Conservation (phyloP, 805 yeast species). For the Naumovozyma castellii region DNA sequence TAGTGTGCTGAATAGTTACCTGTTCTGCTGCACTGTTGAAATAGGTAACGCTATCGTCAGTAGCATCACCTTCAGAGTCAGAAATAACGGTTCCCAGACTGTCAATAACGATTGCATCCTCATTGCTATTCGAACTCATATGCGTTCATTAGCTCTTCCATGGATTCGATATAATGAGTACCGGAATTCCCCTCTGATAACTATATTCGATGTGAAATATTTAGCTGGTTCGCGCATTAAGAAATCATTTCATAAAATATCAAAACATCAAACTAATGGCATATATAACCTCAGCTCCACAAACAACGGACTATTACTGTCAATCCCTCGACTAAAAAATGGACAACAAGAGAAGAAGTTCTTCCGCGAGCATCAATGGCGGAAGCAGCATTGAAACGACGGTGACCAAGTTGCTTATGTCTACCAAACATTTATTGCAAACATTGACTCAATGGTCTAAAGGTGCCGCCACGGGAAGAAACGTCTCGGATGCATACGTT, state of each 20-base stretch:
- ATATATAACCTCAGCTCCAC: too few species aligned
- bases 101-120: neutral
- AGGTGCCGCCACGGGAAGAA: slow-evolving; percentile 65
- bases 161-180: too few species aligned
- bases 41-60: neutral
- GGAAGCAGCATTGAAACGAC: slow-evolving; percentile 57
- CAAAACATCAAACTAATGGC: too few species aligned
- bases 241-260: too few species aligned
- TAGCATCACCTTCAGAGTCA: slow-evolving; percentile 16
- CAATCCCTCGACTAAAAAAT: too few species aligned
- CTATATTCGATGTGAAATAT: too few species aligned
- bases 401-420: slow-evolving; percentile 68
- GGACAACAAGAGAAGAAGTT: neutral
- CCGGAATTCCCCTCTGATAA: too few species aligned
- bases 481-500: slow-evolving; percentile 85
- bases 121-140: neutral
- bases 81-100: slow-evolving; percentile 5
- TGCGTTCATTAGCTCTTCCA: neutral
- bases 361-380: neutral
- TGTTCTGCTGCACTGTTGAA: neutral
- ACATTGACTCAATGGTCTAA: slow-evolving; percentile 85
- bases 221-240: too few species aligned
- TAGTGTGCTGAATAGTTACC: too few species aligned
- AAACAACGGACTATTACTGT: too few species aligned
- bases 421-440: slow-evolving; percentile 83